These are phyloP conservation scores for Penicillium cinerascens DNA, from an alignment of 495 filamentous ascomycete genomes.

Conservation along the genomic window DNA sequence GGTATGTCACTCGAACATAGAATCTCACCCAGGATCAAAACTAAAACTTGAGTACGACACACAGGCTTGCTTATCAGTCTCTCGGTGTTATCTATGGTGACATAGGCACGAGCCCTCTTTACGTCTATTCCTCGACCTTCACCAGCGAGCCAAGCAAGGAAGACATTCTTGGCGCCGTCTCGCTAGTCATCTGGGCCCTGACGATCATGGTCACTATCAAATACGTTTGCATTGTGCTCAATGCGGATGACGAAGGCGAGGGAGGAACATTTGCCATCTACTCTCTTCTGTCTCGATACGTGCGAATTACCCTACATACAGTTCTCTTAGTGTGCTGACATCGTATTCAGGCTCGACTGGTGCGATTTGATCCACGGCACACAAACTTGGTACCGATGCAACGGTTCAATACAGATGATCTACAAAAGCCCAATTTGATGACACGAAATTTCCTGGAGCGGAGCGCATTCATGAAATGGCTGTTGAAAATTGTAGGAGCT, in stretches of 20 bases:
- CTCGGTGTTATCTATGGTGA: conserved; percentile 72
- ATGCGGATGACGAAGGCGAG: conserved; percentile 71
- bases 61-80: conserved; percentile 60
- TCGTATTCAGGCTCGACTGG: conserved; percentile 22
- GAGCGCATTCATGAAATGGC: conserved; percentile 44
- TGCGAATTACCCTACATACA: conserved; percentile 29
- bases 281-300: conserved; percentile 63
- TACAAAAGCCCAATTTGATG: conserved; percentile 46
- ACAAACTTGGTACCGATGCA: conserved; percentile 50
- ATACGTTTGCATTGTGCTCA: conserved; percentile 64
- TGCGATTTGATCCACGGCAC: conserved; percentile 7
- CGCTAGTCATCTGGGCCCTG: conserved; percentile 71
- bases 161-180: conserved; percentile 64
- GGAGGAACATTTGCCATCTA: conserved; percentile 72
- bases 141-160: conserved; percentile 50
- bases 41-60: background rate
- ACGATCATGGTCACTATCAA: conserved; percentile 71
- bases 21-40: background rate
- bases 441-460: conserved; percentile 56
- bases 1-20: background rate
- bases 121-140: conserved; percentile 70
- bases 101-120: conserved; percentile 69
- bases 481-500: conserved; percentile 62
- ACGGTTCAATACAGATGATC: conserved; percentile 50
- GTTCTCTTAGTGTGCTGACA: background rate